phyloP scores from a whole-genome alignment of 1,284 basidiomycete genomes.

The Phylloporus sp. region DNA sequence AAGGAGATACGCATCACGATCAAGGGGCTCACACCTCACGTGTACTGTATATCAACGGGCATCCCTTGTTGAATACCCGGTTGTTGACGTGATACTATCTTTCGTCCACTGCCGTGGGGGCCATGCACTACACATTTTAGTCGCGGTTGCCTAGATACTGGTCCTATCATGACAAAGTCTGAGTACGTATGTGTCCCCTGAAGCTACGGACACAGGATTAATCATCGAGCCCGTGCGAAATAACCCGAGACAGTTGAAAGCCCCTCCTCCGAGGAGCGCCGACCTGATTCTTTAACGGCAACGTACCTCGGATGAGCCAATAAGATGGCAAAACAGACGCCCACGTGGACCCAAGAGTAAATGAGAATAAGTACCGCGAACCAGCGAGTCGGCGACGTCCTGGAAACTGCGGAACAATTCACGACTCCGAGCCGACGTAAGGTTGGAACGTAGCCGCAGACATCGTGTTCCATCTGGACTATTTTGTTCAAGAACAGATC shows the following conservation, averaged over 20 bases:
- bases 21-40: slow-evolving; percentile 35
- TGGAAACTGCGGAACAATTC: too few species aligned
- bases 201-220: too few species aligned
- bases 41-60: slow-evolving; percentile 77
- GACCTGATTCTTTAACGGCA: too few species aligned
- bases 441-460: not conserved
- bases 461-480: not conserved
- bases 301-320: not conserved
- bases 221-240: too few species aligned
- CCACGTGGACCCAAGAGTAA: not conserved
- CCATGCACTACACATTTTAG: not conserved
- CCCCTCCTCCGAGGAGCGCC: not conserved
- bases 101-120: not conserved
- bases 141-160: not conserved
- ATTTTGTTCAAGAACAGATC: not conserved
- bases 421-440: not conserved
- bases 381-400: not conserved
- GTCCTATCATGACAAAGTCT: too few species aligned
- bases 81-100: slow-evolving; percentile 52
- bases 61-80: slow-evolving; percentile 76
- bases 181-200: too few species aligned
- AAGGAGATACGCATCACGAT: slow-evolving; percentile 10
- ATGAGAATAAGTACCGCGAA: slow-evolving; percentile 4
- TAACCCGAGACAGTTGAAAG: too few species aligned
- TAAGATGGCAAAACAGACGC: not conserved